phyloP scores from a whole-genome alignment of 805 yeast genomes.

The Wickerhamomyces rabaulensis region DNA sequence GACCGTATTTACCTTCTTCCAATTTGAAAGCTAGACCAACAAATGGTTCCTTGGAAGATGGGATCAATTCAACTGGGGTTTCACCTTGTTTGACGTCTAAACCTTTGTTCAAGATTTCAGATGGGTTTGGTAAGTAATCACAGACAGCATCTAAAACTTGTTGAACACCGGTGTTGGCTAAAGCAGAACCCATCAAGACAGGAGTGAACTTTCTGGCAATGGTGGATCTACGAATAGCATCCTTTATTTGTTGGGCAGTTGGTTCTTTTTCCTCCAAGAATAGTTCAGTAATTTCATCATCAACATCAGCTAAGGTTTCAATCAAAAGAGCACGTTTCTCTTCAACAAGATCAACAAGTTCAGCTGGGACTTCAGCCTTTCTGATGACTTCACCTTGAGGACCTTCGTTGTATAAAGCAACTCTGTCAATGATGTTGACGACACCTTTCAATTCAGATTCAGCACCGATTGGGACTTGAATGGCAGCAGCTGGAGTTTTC shows the following conservation, averaged over 20 bases:
- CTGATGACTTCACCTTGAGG: conserved; percentile 79
- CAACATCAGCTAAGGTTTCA: conserved; percentile 96
- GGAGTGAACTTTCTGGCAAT: conserved; percentile 96
- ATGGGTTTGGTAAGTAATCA: conserved; percentile 93
- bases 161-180: conserved; percentile 95
- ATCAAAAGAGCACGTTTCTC: conserved; percentile 83
- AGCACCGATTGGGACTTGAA: conserved; percentile 96
- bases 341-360: conserved; percentile 75
- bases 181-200: conserved; percentile 99
- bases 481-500: conserved; percentile 93
- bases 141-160: conserved; percentile 94
- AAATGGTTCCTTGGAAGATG: conserved; percentile 72
- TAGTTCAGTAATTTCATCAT: conserved; percentile 93
- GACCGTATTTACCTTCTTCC: conserved; percentile 98
- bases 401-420: conserved; percentile 86
- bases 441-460: conserved; percentile 83
- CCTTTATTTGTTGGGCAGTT: conserved; percentile 72
- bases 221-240: conserved; percentile 90
- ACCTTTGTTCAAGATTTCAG: conserved; percentile 87
- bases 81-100: conserved; percentile 66
- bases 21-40: conserved; percentile 98
- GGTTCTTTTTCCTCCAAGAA: conserved; percentile 90
- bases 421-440: conserved; percentile 85
- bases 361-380: conserved; percentile 67
- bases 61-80: conserved; percentile 65